phyloP scores from a whole-genome alignment of 768 basidiomycete genomes.

The Mycena olivaceomarginata region DNA sequence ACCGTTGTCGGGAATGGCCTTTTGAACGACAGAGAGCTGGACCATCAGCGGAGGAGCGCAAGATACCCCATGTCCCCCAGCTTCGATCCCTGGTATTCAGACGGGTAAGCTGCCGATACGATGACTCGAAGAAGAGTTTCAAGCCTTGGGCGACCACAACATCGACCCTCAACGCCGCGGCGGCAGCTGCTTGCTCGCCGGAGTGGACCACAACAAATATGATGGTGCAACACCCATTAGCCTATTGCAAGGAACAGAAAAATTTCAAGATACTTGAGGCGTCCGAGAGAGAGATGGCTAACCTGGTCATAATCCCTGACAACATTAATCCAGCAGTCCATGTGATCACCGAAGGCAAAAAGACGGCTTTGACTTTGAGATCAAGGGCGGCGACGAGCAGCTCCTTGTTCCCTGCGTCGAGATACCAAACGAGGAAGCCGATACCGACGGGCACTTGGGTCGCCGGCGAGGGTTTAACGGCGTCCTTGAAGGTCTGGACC shows the following conservation, averaged over 20 bases:
- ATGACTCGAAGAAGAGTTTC: background rate
- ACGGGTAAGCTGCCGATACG: background rate
- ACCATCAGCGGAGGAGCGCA: constrained; percentile 8
- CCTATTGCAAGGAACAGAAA: constrained; percentile 1
- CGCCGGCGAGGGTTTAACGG: background rate
- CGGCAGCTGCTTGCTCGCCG: background rate
- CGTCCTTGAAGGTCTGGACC: constrained; percentile 15
- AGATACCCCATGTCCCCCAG: constrained; percentile 4
- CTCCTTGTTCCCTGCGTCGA: constrained; percentile 7
- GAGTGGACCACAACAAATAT: background rate
- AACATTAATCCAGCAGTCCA: constrained; percentile 12
- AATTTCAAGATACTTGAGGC: background rate
- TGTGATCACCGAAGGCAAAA: constrained; percentile 13
- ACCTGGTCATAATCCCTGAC: constrained; percentile 9
- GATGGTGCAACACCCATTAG: background rate
- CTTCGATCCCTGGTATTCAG: background rate
- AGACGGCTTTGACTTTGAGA: constrained; percentile 5
- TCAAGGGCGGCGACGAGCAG: constrained; percentile 21
- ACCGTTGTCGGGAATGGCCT: constrained; percentile 1
- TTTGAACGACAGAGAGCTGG: constrained; percentile 11
- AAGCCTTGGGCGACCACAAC: constrained; percentile 5
- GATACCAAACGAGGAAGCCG: constrained; percentile 14
- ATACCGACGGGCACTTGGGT: background rate
- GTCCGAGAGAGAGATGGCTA: background rate
- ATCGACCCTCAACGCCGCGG: background rate